Base-by-base conservation (phyloP, 163 green algal species). In the Scenedesmus sp. region DNA sequence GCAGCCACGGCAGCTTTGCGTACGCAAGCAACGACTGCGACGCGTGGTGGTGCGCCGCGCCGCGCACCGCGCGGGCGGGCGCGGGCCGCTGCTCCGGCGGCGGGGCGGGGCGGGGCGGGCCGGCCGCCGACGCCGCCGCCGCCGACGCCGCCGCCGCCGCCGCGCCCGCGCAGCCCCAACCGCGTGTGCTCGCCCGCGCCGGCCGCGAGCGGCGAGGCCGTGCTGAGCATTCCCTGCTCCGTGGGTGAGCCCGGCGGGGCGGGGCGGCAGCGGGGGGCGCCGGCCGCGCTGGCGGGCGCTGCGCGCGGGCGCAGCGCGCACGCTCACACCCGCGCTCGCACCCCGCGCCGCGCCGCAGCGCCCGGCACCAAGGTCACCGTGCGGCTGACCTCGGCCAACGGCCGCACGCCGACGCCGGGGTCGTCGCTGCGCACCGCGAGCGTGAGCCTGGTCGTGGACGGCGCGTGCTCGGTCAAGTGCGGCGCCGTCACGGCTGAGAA, bases 1-100 rank as follows among this genome's bases (percentile, higher is more conserved):
- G 26, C 0, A 77, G 22, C 2, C 53, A 67, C 34, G 69, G 69
- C n/a, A 77, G 53, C 33, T 66, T 77, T n/a, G 45, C n/a, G 9
- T 42, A 34, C 1, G 28, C 45, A 18, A 24, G 36, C 1, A 67
- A 77, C 51, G 69, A 77, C 39, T 77, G 69, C 28, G 69, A 77
- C 44, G 69, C 69, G 14, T 77, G 50, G 50, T 77, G 69, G 69
- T 77, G 28, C 64, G 69, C n/a, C n/a, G n/a, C n/a, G n/a, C n/a
- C n/a, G n/a, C n/a, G n/a, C n/a, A n/a, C n/a, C n/a, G n/a, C n/a
- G n/a, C 39, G 10, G 6, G 39, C 39, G 10, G 39, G 39, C 39
- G 39, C 39, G 39, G 39, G 6, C 39, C 7, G 7, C 39, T 47
- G 39, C 6, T 47, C 7, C 39, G 39, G 7, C n/a, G n/a, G n/a